phyloP scores from a whole-genome alignment of 345 rosid genomes.

The Crucihimalaya himalaica region DNA sequence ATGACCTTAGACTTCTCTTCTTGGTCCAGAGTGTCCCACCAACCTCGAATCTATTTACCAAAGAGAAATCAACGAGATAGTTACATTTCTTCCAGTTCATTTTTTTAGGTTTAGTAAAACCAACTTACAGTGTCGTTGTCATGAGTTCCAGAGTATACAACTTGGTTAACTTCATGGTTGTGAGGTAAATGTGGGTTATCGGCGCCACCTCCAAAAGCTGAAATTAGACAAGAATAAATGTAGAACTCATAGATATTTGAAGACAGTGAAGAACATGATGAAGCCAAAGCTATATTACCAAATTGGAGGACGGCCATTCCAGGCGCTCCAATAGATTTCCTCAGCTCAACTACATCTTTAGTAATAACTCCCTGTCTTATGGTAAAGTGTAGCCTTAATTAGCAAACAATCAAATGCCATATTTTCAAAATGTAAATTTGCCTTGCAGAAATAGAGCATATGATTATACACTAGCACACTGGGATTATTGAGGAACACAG shows the following conservation, averaged over 20 bases:
- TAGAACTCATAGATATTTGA: background rate
- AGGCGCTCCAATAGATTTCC: constrained; percentile 92
- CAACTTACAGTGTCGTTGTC: constrained; percentile 85
- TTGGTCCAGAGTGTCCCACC: constrained; percentile 72
- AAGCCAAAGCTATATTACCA: constrained; percentile 49
- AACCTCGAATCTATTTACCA: constrained; percentile 62
- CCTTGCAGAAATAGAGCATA: constrained; percentile 1
- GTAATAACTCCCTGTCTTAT: constrained; percentile 85
- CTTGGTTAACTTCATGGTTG: constrained; percentile 87
- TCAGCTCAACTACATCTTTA: constrained; percentile 80
- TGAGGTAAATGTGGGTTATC: constrained; percentile 93
- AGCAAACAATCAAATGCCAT: constrained; percentile 9
- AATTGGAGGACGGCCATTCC: constrained; percentile 99
- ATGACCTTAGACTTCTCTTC: constrained; percentile 66
- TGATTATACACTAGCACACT: background rate
- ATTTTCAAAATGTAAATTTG: background rate
- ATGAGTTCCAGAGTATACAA: constrained; percentile 97
- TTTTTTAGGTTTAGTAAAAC: background rate
- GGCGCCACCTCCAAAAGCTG: constrained; percentile 85
- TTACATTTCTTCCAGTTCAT: background rate
- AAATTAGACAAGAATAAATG: background rate
- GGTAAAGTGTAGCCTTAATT: constrained; percentile 12
- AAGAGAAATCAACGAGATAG: background rate
- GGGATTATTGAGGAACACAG: background rate
- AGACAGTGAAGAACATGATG: background rate